Evolutionary conservation across 192 early-diverging fungal species (phyloP).

Genomic region (Kickxella alabastrina): DNA sequence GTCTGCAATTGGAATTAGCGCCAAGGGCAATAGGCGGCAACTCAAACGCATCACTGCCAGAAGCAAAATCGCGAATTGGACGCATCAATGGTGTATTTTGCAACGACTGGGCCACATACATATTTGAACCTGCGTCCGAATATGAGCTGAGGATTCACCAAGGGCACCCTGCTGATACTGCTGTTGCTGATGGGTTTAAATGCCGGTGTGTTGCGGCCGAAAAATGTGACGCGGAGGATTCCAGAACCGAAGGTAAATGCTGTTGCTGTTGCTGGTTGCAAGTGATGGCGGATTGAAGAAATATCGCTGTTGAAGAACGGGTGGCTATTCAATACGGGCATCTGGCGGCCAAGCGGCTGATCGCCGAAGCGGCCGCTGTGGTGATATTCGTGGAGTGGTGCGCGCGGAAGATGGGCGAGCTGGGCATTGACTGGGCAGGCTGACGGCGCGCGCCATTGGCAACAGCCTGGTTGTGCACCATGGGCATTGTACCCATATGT

Average conservation of each 20-base stretch:
- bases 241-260: not conserved
- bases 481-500: no score
- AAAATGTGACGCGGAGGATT: not conserved
- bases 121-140: no score
- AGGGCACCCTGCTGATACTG: not conserved
- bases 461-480: not conserved
- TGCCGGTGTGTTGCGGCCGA: not conserved
- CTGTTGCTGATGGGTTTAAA: no score
- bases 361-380: not conserved
- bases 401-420: conserved; percentile 31
- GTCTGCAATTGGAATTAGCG: no score
- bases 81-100: conserved; percentile 44
- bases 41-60: conserved; percentile 16
- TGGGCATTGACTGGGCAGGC: conserved; percentile 45
- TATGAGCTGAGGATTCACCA: not conserved
- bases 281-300: conserved; percentile 43
- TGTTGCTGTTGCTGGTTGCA: conserved; percentile 23
- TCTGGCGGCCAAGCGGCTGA: not conserved
- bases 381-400: no score
- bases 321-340: conserved; percentile 2
- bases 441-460: not conserved
- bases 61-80: conserved; percentile 12
- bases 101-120: conserved; percentile 17
- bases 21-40: conserved; percentile 9
- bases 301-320: conserved; percentile 44